Evolutionary conservation across 805 yeast species (phyloP), one percentile per base, ranked within the genome.

Genomic region (Kodamaea nitidulidarum): DNA sequence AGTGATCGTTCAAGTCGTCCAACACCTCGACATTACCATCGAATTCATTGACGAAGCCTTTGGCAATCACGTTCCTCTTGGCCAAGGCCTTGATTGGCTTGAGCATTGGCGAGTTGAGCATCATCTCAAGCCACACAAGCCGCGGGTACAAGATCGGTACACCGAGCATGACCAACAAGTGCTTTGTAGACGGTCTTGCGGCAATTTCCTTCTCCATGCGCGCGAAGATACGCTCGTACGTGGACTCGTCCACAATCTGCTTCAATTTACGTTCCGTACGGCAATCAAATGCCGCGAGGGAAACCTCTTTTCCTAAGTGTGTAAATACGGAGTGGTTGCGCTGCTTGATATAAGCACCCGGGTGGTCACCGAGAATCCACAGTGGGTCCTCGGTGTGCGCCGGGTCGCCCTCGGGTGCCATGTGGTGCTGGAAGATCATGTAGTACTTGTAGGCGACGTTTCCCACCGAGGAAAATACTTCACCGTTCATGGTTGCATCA

Each of bases 71-170:
- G 2, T 88, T 88, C 41, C 72, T 74, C 40, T 75, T 69, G 2
- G 91, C 77, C 47, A 71, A 48, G 25, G 58, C 71, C 53, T 81
- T 79, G 4, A 86, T 40, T 2, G 96, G 96, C 6, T 65, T 68
- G 40, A 91, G 63, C 2, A 47, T 25, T 58, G 66, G 36, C 17
- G 88, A 80, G 5, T 80, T 74, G 55, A 91, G 74, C 17, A 91
- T 47, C 56, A 75, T 71, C 63, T 93, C 98, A 24, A 88, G 69
- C 91, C 95, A 86, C 2, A 90, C 96, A 55, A 93, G 69, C 48
- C 98, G 74, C 2, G 98, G 98, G 56, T 91, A 91, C 29, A 93
- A 85, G 40, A 93, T 87, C 2, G 98, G 98, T 10, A 91, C 95
- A 32, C 98, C 98, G 36, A 93, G 68, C 78, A 93, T 71, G 1